A percentile compares a stretch with the other conserved stretches of the same genome.
These are phyloP conservation scores for Ciborinia camelliae DNA, from an alignment of 2,329 filamentous ascomycete species.

Conservation along the genomic window DNA sequence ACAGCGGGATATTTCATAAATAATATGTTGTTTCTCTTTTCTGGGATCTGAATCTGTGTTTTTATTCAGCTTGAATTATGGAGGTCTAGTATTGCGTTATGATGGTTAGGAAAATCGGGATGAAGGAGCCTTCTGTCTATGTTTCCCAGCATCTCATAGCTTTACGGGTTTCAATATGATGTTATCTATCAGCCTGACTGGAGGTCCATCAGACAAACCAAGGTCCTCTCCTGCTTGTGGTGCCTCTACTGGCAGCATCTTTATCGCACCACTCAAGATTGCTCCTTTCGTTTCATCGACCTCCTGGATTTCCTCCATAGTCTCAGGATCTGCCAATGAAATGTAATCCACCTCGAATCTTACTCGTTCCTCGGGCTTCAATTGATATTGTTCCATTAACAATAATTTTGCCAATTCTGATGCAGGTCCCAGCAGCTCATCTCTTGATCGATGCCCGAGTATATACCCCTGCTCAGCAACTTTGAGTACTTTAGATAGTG, in stretches of 20 bases:
- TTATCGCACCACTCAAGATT: constrained; percentile 85
- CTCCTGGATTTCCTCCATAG: constrained; percentile 70
- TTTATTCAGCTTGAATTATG: neutral
- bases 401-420: constrained; percentile 54
- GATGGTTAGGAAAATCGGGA: neutral
- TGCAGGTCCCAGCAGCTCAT: constrained; percentile 70
- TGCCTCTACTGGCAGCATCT: constrained; percentile 78
- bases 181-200: constrained; percentile 91
- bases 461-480: constrained; percentile 67
- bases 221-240: constrained; percentile 68
- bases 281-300: constrained; percentile 71
- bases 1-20: neutral
- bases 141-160: constrained; percentile 18
- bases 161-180: constrained; percentile 60
- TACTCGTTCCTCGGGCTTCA: constrained; percentile 59
- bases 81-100: neutral
- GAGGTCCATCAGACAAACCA: constrained; percentile 66
- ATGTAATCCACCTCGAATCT: constrained; percentile 87
- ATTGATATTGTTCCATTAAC: constrained; percentile 57
- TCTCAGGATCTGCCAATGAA: constrained; percentile 80
- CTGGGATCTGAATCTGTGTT: neutral
- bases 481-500: constrained; percentile 66
- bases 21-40: neutral
- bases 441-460: constrained; percentile 50
- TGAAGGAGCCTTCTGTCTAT: neutral